Base-by-base conservation (phyloP, 2,329 filamentous ascomycete genomes). In the Apiospora arundinis region DNA sequence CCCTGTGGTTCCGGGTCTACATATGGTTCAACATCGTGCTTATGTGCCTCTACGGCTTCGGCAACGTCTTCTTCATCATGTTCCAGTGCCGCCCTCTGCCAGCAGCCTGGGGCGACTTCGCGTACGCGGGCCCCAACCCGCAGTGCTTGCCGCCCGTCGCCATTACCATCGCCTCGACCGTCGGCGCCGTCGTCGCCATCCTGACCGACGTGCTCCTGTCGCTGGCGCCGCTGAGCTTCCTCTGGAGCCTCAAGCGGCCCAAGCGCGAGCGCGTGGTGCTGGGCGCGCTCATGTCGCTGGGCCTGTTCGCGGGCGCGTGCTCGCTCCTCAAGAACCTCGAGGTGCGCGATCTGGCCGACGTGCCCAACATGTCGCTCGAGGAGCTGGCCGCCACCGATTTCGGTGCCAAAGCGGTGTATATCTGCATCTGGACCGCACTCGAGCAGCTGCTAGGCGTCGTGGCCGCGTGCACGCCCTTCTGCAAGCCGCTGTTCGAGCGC, bases 31-130 rank as follows among this genome's bases (percentile, higher is more conserved):
- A 48, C 67, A 68, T 49, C 42, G 44, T 16, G 25, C 46, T 68
- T 14, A 37, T 49, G 46, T 8, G 44, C 67, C n/a, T 48, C n/a
- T 68, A 49, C 44, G 67, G 67, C n/a, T 32, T 68, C 67, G 67
- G 46, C 67, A 68, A 68, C 67, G 14, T 49, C n/a, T 49, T 68
- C 67, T 48, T 68, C 67, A 46, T 45, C 67, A 44, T 68, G 25
- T 32, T 68, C 5, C 28, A 68, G 25, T 68, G 67, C 46, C 67
- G 45, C 4, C 67, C 67, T n/a, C 16, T 68, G 16, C 45, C 67
- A 11, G 46, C 42, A 4, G 40, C 67, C n/a, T 68, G 45, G 32
- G 67, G 45, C 23, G 67, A 68, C 28, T 37, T 48, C 28, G 45
- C 6, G 11, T 25, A 32, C 28, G 52, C 52, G 0, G 52, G 52